Evolutionary conservation across 352 stramenopile species (phyloP).

Genomic region (Globisporangium mamillatum): DNA sequence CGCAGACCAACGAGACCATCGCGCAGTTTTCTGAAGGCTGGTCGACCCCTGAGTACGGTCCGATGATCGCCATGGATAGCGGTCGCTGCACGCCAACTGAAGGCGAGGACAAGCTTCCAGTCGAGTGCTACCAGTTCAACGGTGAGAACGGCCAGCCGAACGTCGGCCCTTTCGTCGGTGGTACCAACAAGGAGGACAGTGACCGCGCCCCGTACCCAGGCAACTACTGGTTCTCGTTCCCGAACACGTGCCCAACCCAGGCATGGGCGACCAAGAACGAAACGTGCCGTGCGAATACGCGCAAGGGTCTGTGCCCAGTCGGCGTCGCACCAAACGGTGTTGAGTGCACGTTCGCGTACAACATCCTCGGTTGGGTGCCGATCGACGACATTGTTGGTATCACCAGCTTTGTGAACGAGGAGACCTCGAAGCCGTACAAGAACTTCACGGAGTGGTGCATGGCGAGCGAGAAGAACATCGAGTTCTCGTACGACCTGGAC

Average conservation of each 20-base stretch:
- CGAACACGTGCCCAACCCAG: conserved; percentile 50
- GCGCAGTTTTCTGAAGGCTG: conserved; percentile 34
- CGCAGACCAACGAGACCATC: conserved; percentile 44
- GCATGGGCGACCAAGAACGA: conserved; percentile 56
- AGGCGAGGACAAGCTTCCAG: conserved; percentile 28
- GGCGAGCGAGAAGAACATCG: conserved; percentile 49
- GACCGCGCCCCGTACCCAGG: conserved; percentile 46
- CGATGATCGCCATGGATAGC: conserved; percentile 40
- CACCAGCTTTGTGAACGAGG: conserved; percentile 52
- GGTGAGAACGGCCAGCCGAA: conserved; percentile 37
- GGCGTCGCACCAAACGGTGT: conserved; percentile 62
- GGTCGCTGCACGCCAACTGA: conserved; percentile 33
- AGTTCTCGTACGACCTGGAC: conserved; percentile 40
- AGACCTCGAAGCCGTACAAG: conserved; percentile 37
- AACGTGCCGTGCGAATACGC: conserved; percentile 40
- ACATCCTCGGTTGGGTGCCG: conserved; percentile 70
- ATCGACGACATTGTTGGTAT: conserved; percentile 82
- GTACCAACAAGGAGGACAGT: conserved; percentile 44
- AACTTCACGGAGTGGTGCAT: conserved; percentile 75
- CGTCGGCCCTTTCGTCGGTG: conserved; percentile 56
- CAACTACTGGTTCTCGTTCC: conserved; percentile 73
- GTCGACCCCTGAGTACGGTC: conserved; percentile 40
- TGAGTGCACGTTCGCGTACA: conserved; percentile 76
- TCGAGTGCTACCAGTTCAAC: conserved; percentile 45
- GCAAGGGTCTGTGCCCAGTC: conserved; percentile 61